Base-by-base conservation (phyloP, 2,329 filamentous ascomycete species). In the Fusarium guadeloupense region DNA sequence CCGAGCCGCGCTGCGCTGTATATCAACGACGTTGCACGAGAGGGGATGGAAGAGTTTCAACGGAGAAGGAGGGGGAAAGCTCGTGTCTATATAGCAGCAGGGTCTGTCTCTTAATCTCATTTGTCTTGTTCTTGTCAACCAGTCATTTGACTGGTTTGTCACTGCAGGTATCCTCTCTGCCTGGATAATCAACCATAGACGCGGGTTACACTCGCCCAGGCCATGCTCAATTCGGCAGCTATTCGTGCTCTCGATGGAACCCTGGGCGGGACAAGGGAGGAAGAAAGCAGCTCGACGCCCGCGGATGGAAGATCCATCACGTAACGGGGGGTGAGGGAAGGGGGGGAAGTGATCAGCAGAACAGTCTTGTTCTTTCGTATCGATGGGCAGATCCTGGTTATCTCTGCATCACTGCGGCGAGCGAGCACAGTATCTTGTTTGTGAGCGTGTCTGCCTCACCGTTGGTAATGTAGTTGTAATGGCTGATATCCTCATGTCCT, bases 181-280 rank as follows among this genome's bases (percentile, higher is more conserved):
- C 13, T 19, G 17, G 12, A 20, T 25, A 16, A 19, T 16, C 28
- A 13, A 6, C 28, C 10, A 30, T 12, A 12, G 10, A 12, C 10
- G 9, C 12, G 10, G 13, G 28, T 30, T 30, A 30, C 28, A 30
- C 28, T 30, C 42, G 39, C 45, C 54, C 40, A 58, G 45, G 20
- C 58, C 64, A 68, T n/a, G 54, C 65, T 68, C 54, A 56, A 68
- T 54, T 16, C 35, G 65, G 65, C 56, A 68, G 62, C 43, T 54
- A 45, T 47, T 31, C 21, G 19, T 42, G 21, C 28, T 47, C 46
- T 41, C 19, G 39, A 66, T 67, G 52, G 31, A 53, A 62, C 57
- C 57, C 58, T 47, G 41, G 45, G 50, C 51, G 55, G 49, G 30
- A 39, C 42, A 37, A 8, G 31, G 19, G 30, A 45, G 23, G 14